Evolutionary conservation across 805 yeast species (phyloP).

Genomic region (Kluyveromyces wickerhamii): DNA sequence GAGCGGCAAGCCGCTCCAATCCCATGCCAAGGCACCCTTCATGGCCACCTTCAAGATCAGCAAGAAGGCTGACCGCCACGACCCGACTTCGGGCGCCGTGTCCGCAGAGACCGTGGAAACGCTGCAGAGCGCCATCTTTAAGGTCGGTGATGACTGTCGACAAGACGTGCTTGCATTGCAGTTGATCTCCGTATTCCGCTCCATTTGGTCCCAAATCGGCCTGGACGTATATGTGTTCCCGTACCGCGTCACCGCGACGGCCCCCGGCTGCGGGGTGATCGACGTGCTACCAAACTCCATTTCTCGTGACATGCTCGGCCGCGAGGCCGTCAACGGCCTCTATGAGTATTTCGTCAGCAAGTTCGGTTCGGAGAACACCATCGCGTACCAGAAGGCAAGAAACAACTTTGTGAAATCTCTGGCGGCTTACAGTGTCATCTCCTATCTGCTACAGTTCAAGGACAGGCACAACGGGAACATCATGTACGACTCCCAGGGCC

Average conservation of each 20-base stretch:
- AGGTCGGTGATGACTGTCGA: constrained; percentile 98
- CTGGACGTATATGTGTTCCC: constrained; percentile 90
- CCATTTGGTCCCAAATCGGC: constrained; percentile 83
- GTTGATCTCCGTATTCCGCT: constrained; percentile 80
- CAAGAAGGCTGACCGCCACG: constrained; percentile 38
- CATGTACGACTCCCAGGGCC: constrained; percentile 93
- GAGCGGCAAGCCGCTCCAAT: constrained; percentile 90
- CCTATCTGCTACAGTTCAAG: constrained; percentile 85
- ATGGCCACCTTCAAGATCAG: constrained; percentile 90
- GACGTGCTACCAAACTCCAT: constrained; percentile 94
- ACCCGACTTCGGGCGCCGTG: constrained; percentile 35
- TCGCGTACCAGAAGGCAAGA: constrained; percentile 85
- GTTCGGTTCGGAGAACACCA: constrained; percentile 89
- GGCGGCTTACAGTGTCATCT: constrained; percentile 90
- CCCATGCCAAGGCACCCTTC: constrained; percentile 98
- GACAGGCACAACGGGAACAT: constrained; percentile 98
- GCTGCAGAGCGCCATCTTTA: constrained; percentile 95
- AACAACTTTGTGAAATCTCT: constrained; percentile 87
- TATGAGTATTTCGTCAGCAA: constrained; percentile 87
- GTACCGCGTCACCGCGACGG: constrained; percentile 93
- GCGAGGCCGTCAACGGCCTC: constrained; percentile 96
- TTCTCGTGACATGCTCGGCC: constrained; percentile 95
- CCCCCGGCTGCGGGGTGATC: constrained; percentile 98
- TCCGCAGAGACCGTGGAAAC: constrained; percentile 44
- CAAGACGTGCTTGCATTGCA: constrained; percentile 95